phyloP scores from a whole-genome alignment of 2,329 filamentous ascomycete species.

The Alternaria angustiovoidea region DNA sequence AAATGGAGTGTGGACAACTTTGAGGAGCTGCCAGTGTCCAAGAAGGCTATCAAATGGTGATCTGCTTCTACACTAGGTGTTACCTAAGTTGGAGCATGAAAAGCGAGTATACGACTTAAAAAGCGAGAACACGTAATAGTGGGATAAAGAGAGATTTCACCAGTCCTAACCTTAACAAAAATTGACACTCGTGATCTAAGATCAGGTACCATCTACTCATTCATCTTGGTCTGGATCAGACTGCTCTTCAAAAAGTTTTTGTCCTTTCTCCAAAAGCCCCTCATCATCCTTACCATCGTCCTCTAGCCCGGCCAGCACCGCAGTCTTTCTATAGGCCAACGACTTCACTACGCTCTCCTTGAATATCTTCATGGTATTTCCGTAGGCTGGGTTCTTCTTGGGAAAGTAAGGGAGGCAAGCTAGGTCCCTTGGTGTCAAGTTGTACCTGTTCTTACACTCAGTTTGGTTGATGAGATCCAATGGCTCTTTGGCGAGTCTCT shows the following conservation, averaged over 20 bases:
- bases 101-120: not conserved
- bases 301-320: slow-evolving; percentile 16
- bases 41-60: slow-evolving; percentile 42
- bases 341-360: slow-evolving; percentile 10
- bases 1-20: slow-evolving; percentile 45
- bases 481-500: slow-evolving; percentile 19
- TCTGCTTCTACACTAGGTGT: not conserved
- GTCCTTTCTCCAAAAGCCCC: slow-evolving; percentile 9
- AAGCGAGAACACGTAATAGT: not conserved
- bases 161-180: not conserved
- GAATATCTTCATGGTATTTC: slow-evolving; percentile 26
- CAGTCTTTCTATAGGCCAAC: slow-evolving; percentile 20
- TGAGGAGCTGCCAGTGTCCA: slow-evolving; percentile 45
- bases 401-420: slow-evolving; percentile 17
- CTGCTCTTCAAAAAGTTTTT: slow-evolving; percentile 23
- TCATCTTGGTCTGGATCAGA: not conserved
- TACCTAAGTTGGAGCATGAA: not conserved
- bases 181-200: not conserved
- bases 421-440: slow-evolving; percentile 17
- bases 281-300: slow-evolving; percentile 12
- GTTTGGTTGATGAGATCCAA: slow-evolving; percentile 20
- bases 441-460: slow-evolving; percentile 17
- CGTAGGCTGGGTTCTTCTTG: slow-evolving; percentile 20
- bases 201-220: not conserved
- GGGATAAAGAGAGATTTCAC: not conserved